A percentile compares a stretch with the other conserved stretches of the same genome.
Evolutionary conservation across 2,329 filamentous ascomycete genomes (phyloP).

Genomic region (Fusarium neocosmosporiellum): DNA sequence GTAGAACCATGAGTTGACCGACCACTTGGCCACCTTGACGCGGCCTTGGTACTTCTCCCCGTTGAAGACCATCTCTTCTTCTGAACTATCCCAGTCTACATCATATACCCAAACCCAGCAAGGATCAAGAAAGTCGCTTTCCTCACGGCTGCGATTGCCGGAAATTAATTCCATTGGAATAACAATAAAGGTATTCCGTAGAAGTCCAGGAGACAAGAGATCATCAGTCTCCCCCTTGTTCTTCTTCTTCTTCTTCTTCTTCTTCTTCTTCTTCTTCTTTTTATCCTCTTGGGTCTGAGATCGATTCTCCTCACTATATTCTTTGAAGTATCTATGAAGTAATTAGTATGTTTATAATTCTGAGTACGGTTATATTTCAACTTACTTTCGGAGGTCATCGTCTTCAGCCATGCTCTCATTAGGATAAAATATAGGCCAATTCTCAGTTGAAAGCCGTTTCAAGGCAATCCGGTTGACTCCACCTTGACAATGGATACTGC

Average conservation of each 20-base stretch:
- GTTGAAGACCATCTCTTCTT: not conserved
- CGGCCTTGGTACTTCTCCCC: conserved; percentile 30
- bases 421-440: conserved; percentile 23
- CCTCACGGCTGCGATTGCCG: not conserved
- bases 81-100: conserved; percentile 29
- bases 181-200: conserved; percentile 27
- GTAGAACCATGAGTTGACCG: conserved; percentile 34
- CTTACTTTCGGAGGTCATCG: conserved; percentile 18
- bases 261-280: conserved; percentile 6
- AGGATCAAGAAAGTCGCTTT: not conserved
- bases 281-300: conserved; percentile 12
- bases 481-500: conserved; percentile 19
- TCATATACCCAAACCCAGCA: conserved; percentile 39
- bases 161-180: conserved; percentile 18
- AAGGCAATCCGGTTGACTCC: not conserved
- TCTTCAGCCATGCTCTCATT: conserved; percentile 17
- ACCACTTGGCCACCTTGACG: conserved; percentile 15
- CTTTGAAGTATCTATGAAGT: conserved; percentile 25
- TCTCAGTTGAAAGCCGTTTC: not conserved
- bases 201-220: conserved; percentile 10
- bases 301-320: conserved; percentile 10
- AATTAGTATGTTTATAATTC: conserved; percentile 3
- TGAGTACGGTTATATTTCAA: not conserved
- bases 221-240: not conserved
- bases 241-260: conserved; percentile 6